A percentile compares a stretch with the other conserved stretches of the same genome.
phyloP scores from a whole-genome alignment of 192 early-diverging fungal species.

The Mortierella alpina region DNA sequence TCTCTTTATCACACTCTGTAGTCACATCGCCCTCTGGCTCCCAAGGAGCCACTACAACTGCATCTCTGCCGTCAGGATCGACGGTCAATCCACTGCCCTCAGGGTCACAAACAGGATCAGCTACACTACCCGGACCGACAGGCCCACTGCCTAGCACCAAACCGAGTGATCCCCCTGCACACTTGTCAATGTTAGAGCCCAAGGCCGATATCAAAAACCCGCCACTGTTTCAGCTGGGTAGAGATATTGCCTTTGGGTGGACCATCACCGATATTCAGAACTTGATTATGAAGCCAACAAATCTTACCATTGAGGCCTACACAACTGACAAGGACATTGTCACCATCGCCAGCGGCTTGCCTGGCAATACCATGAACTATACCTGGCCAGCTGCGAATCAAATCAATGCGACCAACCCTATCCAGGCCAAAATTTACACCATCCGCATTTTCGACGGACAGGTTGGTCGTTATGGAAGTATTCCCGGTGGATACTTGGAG shows the following conservation, averaged over 20 bases:
- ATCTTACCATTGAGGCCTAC: constrained; percentile 39
- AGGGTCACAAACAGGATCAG: constrained; percentile 11
- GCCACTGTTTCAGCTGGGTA: constrained; percentile 32
- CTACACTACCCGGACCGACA: constrained; percentile 1
- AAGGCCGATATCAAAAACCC: constrained; percentile 12
- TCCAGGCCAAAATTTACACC: constrained; percentile 12
- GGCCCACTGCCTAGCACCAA: not conserved
- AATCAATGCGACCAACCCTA: constrained; percentile 17
- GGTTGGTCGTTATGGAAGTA: constrained; percentile 3
- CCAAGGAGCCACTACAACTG: not conserved
- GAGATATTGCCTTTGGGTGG: constrained; percentile 30
- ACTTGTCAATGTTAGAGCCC: constrained; percentile 27
- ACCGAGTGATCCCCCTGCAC: constrained; percentile 14
- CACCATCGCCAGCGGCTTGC: constrained; percentile 30
- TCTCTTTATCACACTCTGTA: not conserved
- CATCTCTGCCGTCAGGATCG: not conserved
- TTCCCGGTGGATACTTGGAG: constrained; percentile 20
- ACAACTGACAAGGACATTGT: constrained; percentile 6
- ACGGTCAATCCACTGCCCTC: not conserved
- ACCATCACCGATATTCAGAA: constrained; percentile 9
- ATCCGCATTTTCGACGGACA: constrained; percentile 26
- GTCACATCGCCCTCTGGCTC: not conserved
- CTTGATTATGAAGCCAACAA: constrained; percentile 15
- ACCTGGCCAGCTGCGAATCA: constrained; percentile 41
- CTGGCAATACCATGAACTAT: constrained; percentile 37